phyloP scores from a whole-genome alignment of 176 grass and related monocot genomes.

The Carex cristatella region DNA sequence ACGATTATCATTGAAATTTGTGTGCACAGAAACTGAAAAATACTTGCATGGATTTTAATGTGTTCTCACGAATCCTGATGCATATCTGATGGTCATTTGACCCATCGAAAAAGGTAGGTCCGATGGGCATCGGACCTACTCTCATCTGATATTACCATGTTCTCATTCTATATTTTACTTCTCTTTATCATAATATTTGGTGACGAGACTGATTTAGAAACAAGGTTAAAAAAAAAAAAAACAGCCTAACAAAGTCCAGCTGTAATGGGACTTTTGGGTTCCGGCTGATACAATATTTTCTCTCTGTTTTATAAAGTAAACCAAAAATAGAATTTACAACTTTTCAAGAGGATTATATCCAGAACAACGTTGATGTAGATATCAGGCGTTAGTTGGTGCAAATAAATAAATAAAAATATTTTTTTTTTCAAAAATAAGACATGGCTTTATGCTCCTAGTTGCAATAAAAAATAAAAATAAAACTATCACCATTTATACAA shows the following conservation, averaged over 20 bases:
- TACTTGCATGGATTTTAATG: too few relatives aligned
- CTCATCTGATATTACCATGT: too few relatives aligned
- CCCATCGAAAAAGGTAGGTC: too few relatives aligned
- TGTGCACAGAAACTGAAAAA: too few relatives aligned
- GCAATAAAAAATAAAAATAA: neutral
- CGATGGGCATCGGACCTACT: too few relatives aligned
- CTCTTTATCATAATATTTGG: neutral
- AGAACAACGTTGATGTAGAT: neutral
- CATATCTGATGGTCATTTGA: too few relatives aligned
- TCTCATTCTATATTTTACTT: neutral
- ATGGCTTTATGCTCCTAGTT: neutral
- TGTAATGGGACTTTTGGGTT: too few relatives aligned
- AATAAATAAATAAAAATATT: neutral
- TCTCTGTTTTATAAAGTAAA: neutral
- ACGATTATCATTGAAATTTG: too few relatives aligned
- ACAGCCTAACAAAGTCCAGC: too few relatives aligned
- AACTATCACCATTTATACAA: slow-evolving; percentile 1
- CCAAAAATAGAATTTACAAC: neutral
- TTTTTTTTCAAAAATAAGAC: neutral
- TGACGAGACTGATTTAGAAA: neutral
- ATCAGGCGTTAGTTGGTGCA: neutral
- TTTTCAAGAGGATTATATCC: neutral
- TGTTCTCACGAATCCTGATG: too few relatives aligned
- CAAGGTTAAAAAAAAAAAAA: too few relatives aligned
- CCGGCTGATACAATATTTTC: neutral